Base-by-base conservation (phyloP, 179 eudicot genomes). In the Heliamphora pulchella region DNA sequence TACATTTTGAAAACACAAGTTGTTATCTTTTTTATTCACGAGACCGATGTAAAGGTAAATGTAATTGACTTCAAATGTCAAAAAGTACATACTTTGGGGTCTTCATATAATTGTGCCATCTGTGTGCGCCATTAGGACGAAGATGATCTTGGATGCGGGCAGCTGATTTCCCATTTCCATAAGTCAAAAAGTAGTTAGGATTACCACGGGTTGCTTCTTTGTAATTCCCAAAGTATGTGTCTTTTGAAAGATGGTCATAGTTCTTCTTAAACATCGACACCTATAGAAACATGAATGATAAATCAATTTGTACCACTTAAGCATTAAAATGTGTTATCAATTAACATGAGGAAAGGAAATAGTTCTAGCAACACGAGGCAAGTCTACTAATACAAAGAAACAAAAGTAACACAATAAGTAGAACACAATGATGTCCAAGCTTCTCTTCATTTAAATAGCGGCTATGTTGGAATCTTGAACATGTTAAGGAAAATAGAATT, bases 91-190 rank as follows among this genome's bases (percentile, higher is more conserved):
- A 92, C 97, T 90, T 92, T 58, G 96, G 96, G 48, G 90, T 78
- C 79, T 89, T 94, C 98, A 85, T 86, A 80, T 96, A 96, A 83
- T 90, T 96, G 83, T 94, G 88, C 99, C 99, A 96, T 87, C 98
- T 87, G 80, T 94, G 98, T 8, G 99, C 97, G 55, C 99, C 99
- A 84, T 94, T 92, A 66, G 99, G 94, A 76, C 98, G 98, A 80
- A 94, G 92, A 79, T 90, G 87, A 79, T 92, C 90, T 82, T 87
- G 85, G 58, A 96, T 81, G 62, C 98, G 89, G 50, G 99, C 99
- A 63, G 94, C 97, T 61, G 98, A 85, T 87, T 96, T 96, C 55
- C 99, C 98, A 88, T 96, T 94, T 75, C 94, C 96, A 66, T 96
- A 96, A 69, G 97, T 94, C 80, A 96, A 80, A 75, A 96, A 96